A percentile compares a stretch with the other conserved stretches of the same genome.
These are phyloP conservation scores for Lagenidium giganteum DNA, from an alignment of 352 stramenopile genomes.

Conservation along the genomic window DNA sequence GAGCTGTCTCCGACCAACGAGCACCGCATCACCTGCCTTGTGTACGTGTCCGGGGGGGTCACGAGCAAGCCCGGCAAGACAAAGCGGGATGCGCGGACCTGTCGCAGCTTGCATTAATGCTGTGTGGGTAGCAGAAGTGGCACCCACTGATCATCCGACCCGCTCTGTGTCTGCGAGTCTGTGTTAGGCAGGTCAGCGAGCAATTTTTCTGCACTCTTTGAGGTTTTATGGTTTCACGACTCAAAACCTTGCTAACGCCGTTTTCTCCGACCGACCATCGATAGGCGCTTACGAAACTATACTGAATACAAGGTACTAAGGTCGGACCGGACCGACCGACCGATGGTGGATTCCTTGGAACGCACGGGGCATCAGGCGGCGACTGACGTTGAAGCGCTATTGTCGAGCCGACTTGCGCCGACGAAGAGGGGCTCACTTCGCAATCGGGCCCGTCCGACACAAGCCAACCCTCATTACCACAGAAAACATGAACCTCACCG, in stretches of 20 bases:
- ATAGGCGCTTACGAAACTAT: conserved; percentile 4
- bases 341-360: conserved; percentile 1
- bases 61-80: too few relatives aligned
- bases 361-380: too few relatives aligned
- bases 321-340: conserved; percentile 5
- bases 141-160: not conserved
- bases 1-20: too few relatives aligned
- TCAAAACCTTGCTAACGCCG: not conserved
- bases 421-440: conserved; percentile 3
- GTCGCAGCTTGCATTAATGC: too few relatives aligned
- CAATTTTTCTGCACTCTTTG: too few relatives aligned
- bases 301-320: not conserved
- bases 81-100: not conserved
- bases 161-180: not conserved
- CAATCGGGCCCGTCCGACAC: not conserved
- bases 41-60: too few relatives aligned
- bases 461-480: not conserved
- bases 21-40: too few relatives aligned
- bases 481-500: not conserved
- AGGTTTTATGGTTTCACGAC: conserved; percentile 5
- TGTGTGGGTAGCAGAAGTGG: too few relatives aligned
- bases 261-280: conserved; percentile 7
- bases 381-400: too few relatives aligned
- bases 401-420: too few relatives aligned
- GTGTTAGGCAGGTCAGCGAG: too few relatives aligned